Evolutionary conservation across 441 rosid genomes (phyloP), one percentile per base, ranked within the genome.

Genomic region (Eruca vesicaria): DNA sequence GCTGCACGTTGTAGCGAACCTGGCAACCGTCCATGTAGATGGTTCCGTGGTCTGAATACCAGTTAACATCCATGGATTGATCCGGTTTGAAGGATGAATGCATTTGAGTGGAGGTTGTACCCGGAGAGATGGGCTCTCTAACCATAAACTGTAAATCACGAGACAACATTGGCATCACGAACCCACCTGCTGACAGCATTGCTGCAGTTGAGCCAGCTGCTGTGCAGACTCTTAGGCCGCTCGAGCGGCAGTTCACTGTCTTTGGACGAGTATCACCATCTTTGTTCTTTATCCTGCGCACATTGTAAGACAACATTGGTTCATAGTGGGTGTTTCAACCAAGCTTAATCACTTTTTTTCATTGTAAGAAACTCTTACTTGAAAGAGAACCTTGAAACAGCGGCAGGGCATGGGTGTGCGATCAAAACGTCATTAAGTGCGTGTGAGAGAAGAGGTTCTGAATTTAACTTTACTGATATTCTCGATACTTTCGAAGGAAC

Each of bases 141-240:
- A 93, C 97, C 95, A 95, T 85, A 61, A 86, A 95, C 33, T 93
- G 96, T 41, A 91, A 86, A 80, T 89, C 90, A 71, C 68, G 81
- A 18, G 93, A 91, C 61, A 85, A 72, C 68, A 87, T 84, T 16
- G 96, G 92, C 96, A 95, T 88, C 26, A 68, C 68, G 43, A 84
- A 85, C 63, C 98, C 99, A 72, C 99, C 97, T 26, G 91, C 92
- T 4, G 97, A 91, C 14, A 77, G 89, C 96, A 90, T 95, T 59
- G 98, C 97, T 5, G 96, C 95, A 0, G 99, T 90, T 57, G 97
- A 91, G 61, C 97, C 99, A 31, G 91, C 90, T 14, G 98, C 95
- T 38, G 95, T 89, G 31, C 96, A 95, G 66, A 91, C 82, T 87
- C 97, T 87, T 35, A 95, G 83, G 69, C 99, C 99, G 69, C 99